Evolutionary conservation across 164 flowering plant species (phyloP).

Genomic region (Litsea cubeba): DNA sequence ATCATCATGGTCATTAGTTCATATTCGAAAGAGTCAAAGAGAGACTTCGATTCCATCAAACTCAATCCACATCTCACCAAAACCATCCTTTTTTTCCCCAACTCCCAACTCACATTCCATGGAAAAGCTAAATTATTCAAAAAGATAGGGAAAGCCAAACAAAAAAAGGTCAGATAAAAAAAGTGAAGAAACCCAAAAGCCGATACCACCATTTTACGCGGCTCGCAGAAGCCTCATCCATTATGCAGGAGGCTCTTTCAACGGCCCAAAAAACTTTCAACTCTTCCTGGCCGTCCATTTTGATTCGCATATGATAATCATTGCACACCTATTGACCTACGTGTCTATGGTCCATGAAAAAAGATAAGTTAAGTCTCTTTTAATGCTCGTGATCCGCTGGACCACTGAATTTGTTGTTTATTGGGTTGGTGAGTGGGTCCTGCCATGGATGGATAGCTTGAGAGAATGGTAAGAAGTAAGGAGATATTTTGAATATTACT

Average conservation of each 20-base stretch:
- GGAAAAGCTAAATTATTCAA: too few species aligned
- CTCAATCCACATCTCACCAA: too few species aligned
- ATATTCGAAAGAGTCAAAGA: neutral
- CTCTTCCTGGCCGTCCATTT: neutral
- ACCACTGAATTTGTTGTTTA: neutral
- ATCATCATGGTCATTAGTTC: too few species aligned
- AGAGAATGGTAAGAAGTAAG: too few species aligned
- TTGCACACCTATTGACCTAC: neutral
- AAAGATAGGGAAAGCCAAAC: neutral
- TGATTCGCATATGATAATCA: neutral
- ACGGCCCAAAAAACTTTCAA: neutral
- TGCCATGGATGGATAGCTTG: neutral
- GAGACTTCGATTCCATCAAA: neutral
- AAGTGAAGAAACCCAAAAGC: neutral
- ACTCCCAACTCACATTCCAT: too few species aligned
- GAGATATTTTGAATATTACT: too few species aligned
- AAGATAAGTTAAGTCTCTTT: neutral
- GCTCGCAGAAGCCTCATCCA: neutral
- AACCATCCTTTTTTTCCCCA: neutral
- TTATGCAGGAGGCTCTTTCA: neutral
- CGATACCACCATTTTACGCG: neutral
- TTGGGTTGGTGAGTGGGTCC: neutral
- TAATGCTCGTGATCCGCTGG: neutral
- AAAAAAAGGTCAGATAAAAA: neutral
- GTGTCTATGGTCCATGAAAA: too few species aligned